A percentile compares a stretch with the other conserved stretches of the same genome.
Conservation (phyloP, 2,329 filamentous ascomycete species). For the Aspergillus aculeatus region DNA sequence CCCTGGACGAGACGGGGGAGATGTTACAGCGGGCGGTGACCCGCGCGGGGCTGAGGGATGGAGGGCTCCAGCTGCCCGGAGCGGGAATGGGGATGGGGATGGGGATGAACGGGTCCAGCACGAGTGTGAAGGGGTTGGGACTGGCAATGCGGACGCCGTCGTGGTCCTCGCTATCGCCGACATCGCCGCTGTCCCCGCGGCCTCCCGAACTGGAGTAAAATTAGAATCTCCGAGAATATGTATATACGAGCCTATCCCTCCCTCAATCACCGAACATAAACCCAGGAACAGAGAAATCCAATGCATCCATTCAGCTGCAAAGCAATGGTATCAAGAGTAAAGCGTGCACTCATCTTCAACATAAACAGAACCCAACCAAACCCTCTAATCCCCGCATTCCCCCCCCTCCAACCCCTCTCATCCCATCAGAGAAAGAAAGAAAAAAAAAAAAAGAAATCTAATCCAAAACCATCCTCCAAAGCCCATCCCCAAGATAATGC, state of each 20-base stretch:
- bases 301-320: neutral
- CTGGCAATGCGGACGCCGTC: slow-evolving; percentile 33
- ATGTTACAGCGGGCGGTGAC: slow-evolving; percentile 58
- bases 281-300: neutral
- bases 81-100: neutral
- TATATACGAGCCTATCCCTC: slow-evolving; percentile 2
- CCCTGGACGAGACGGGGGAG: slow-evolving; percentile 81
- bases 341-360: too few relatives aligned
- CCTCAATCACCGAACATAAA: too few relatives aligned
- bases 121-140: slow-evolving; percentile 35
- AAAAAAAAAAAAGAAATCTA: slow-evolving; percentile 31
- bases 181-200: slow-evolving; percentile 27
- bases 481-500: slow-evolving; percentile 89
- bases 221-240: neutral
- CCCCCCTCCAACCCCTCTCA: neutral
- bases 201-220: neutral
- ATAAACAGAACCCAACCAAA: too few relatives aligned
- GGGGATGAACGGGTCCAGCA: slow-evolving; percentile 25
- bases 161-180: slow-evolving; percentile 33
- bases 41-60: slow-evolving; percentile 38
- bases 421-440: neutral
- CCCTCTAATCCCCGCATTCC: too few relatives aligned
- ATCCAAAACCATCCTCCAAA: slow-evolving; percentile 73
- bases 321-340: too few relatives aligned
- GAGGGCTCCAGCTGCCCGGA: slow-evolving; percentile 3